Base-by-base conservation (phyloP, 2,329 filamentous ascomycete genomes). In the Kalaharituber pfeilii region DNA sequence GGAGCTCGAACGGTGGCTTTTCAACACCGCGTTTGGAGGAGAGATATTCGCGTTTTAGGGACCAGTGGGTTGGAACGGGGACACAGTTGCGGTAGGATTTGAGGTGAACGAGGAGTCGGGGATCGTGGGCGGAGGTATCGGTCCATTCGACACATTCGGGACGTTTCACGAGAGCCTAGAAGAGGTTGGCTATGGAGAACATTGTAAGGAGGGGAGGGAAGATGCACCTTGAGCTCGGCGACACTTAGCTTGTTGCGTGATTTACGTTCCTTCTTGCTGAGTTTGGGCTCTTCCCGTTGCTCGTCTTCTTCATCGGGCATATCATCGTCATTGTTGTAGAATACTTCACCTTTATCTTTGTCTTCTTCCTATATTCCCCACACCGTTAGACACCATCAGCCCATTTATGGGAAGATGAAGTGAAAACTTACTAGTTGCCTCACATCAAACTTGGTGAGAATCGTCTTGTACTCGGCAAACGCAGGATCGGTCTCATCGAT, bases 81-180 rank as follows among this genome's bases (percentile, higher is more conserved):
- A 98, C 88, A 25, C 95, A 85, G 66, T 98, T 98, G 62, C 88
- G 81, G 67, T 93, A 85, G 2, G 86, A 83, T 69, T 96, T 98
- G 72, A 98, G 88, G 65, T 94, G 85, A 25, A 96, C 86, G 9
- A 98, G 77, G 44, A 96, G 73, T 54, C 82, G 79, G 13, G 91
- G 91, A 66, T 98, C 88, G 25, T 84, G 80, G 0, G 91, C 88
- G 15, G 86, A 93, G 11, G 86, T 85, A 66, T 98, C 91, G 53
- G 93, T 91, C 91, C 91, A 96, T 65, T 98, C 91, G 5, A 98
- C 89, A 8, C 94, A 79, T 68, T 98, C 91, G 2, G 91, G 91
- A 62, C 88, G 89, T 63, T 76, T 78, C 57, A 95, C 91, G 53
- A 94, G 72, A 5, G 89, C 86, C 61, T 63, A 51, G 20, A 49